Evolutionary conservation across 139 green algal species (phyloP).

Genomic region (Astrephomene gubernaculifera): DNA sequence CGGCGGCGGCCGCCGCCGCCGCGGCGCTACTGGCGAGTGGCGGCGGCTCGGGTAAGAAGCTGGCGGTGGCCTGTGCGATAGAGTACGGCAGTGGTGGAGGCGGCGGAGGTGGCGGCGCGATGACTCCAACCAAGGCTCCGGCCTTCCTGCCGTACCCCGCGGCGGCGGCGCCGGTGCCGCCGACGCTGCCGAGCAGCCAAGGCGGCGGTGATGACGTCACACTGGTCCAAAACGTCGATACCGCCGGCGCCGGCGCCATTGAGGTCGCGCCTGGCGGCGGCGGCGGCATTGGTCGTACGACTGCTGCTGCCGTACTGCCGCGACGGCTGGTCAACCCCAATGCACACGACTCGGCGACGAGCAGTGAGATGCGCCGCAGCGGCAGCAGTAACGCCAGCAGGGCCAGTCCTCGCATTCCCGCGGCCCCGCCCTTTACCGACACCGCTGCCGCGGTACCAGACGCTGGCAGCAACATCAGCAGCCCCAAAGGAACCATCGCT

Average conservation of each 20-base stretch:
- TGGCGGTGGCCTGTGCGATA: background rate
- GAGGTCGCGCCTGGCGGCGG: background rate
- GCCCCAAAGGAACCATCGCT: background rate
- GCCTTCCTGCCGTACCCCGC: slow-evolving; percentile 27
- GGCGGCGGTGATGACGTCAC: background rate
- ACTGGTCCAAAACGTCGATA: background rate
- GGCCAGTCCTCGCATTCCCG: no score
- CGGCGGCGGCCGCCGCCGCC: background rate
- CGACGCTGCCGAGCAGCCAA: background rate
- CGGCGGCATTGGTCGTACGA: background rate
- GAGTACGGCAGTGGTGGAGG: background rate
- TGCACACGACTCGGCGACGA: slow-evolving; percentile 16
- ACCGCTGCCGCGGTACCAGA: background rate
- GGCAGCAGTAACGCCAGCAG: slow-evolving; percentile 15
- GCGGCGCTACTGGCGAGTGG: background rate
- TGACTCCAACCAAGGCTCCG: slow-evolving; percentile 16
- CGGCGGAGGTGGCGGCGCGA: no score
- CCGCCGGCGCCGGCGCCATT: background rate
- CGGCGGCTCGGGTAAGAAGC: background rate
- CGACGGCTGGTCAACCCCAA: background rate
- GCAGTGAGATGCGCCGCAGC: slow-evolving; percentile 23
- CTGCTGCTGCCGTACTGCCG: background rate
- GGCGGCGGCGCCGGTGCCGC: background rate
- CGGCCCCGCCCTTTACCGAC: no score
- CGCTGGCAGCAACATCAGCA: background rate